Conservation (phyloP, 495 filamentous ascomycete genomes). For the Extremus antarcticus region DNA sequence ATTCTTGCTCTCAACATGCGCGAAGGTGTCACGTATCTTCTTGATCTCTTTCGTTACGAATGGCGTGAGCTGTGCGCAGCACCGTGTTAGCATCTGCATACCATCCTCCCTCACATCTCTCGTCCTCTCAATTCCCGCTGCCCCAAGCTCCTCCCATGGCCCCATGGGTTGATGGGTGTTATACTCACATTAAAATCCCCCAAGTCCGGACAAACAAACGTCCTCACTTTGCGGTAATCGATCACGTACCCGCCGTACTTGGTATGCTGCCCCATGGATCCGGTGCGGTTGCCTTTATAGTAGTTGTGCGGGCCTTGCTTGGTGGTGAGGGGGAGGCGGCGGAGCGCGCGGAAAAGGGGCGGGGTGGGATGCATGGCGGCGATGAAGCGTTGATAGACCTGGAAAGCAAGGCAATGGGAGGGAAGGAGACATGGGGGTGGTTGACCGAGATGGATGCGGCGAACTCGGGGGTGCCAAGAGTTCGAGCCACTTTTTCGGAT, state of each 20-base stretch:
- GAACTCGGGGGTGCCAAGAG: conserved; percentile 9
- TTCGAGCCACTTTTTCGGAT: conserved; percentile 12
- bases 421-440: background rate
- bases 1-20: conserved; percentile 3
- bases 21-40: conserved; percentile 37
- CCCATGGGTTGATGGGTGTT: too few relatives aligned
- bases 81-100: background rate
- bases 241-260: conserved; percentile 75
- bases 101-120: background rate
- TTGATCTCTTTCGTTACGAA: conserved; percentile 64
- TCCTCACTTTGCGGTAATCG: conserved; percentile 77
- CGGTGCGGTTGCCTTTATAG: conserved; percentile 91
- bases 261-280: conserved; percentile 76
- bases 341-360: conserved; percentile 52
- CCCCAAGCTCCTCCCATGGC: too few relatives aligned
- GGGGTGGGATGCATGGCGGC: conserved; percentile 55
- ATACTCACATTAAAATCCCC: conserved; percentile 62
- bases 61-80: conserved; percentile 58
- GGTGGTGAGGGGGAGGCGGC: conserved; percentile 68
- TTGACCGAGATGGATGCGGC: conserved; percentile 1
- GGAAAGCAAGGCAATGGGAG: background rate
- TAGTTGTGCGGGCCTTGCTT: conserved; percentile 87
- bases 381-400: background rate
- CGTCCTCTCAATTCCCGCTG: too few relatives aligned
- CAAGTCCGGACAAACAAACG: conserved; percentile 70